Conservation (phyloP, 768 basidiomycete genomes). For the Candolleomyces efflorescens region DNA sequence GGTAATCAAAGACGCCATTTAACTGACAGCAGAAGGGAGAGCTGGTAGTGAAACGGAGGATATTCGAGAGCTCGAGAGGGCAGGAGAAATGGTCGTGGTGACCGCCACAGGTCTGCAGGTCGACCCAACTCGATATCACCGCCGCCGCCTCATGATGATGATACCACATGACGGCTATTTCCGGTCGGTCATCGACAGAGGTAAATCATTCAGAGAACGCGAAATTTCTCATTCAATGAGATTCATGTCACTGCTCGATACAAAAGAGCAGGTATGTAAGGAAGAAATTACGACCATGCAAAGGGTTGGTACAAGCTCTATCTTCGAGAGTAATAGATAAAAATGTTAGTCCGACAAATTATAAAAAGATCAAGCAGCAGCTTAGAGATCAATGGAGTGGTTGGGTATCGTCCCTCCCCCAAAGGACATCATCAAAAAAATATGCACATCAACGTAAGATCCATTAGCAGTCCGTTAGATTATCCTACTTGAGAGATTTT, state of each 20-base stretch:
- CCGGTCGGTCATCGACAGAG: not conserved
- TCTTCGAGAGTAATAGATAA: not conserved
- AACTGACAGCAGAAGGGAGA: not conserved
- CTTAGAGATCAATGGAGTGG: not conserved
- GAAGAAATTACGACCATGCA: not conserved
- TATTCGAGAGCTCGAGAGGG: no score
- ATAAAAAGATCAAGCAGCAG: not conserved
- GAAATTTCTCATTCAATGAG: not conserved
- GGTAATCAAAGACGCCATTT: slow-evolving; percentile 40
- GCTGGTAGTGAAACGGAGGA: not conserved
- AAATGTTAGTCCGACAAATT: not conserved
- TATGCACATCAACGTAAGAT: no score
- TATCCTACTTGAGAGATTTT: not conserved
- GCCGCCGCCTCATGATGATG: not conserved
- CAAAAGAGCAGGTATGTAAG: not conserved
- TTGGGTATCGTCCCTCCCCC: not conserved
- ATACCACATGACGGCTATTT: slow-evolving; percentile 1
- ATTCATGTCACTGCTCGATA: not conserved
- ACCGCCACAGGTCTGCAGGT: no score
- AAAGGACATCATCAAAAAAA: not conserved
- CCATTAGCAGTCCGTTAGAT: slow-evolving; percentile 1
- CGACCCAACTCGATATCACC: no score
- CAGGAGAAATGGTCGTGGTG: no score
- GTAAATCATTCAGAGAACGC: not conserved
- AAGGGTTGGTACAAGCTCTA: not conserved